These are phyloP conservation scores for Marsdenia floribunda DNA, from an alignment of 257 asterid species.

Conservation along the genomic window DNA sequence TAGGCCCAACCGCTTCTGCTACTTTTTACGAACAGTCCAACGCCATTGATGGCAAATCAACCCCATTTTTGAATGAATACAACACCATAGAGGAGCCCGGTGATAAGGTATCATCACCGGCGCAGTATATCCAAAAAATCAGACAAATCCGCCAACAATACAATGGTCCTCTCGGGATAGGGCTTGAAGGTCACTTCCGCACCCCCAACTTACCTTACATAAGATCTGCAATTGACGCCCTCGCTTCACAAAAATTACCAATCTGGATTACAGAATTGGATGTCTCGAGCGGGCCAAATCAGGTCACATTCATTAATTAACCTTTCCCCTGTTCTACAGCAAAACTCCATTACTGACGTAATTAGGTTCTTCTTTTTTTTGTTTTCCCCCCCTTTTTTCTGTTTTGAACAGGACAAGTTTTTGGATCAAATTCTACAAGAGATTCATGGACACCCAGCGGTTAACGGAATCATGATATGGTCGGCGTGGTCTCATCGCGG, in stretches of 20 bases:
- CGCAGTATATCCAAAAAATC: constrained; percentile 28
- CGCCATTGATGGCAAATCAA: constrained; percentile 19
- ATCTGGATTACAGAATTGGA: constrained; percentile 37
- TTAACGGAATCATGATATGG: constrained; percentile 33
- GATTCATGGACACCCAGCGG: constrained; percentile 23
- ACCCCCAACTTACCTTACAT: constrained; percentile 19
- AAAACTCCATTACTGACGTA: too few relatives aligned
- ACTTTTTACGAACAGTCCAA: constrained; percentile 20
- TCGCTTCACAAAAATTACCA: constrained; percentile 23
- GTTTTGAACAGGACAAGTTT: not conserved
- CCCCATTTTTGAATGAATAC: constrained; percentile 33
- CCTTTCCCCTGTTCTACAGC: not conserved
- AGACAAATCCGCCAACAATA: constrained; percentile 16
- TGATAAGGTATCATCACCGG: constrained; percentile 15
- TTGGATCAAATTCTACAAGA: constrained; percentile 27
- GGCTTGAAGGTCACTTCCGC: constrained; percentile 26
- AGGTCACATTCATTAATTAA: not conserved
- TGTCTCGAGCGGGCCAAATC: not conserved
- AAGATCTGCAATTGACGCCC: constrained; percentile 28
- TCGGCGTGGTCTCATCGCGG: constrained; percentile 12
- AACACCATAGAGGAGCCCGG: constrained; percentile 23
- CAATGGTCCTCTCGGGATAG: constrained; percentile 24
- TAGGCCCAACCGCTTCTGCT: constrained; percentile 14
- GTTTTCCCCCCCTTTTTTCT: too few relatives aligned
- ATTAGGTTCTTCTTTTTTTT: not conserved